Evolutionary conservation across 306 rosid genomes (phyloP).

Genomic region (Glycine tomentella): DNA sequence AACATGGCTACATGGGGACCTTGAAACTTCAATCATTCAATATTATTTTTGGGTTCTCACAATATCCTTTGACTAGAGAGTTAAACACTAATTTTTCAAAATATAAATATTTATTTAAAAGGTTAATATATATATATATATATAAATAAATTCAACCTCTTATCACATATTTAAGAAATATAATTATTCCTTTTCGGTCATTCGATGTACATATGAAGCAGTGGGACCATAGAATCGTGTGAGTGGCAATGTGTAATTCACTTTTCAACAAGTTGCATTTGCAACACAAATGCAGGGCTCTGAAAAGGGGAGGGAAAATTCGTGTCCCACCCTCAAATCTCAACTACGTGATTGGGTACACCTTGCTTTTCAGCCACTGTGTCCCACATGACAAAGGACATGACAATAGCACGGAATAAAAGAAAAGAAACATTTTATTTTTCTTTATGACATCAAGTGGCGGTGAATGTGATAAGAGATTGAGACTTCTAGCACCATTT

Average conservation of each 20-base stretch:
- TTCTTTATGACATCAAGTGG: constrained; percentile 42
- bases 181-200: background rate
- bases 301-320: constrained; percentile 19
- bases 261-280: constrained; percentile 23
- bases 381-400: constrained; percentile 56
- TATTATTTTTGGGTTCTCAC: too few species aligned
- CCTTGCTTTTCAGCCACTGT: constrained; percentile 46
- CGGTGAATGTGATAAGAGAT: constrained; percentile 38
- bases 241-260: constrained; percentile 36
- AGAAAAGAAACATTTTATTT: constrained; percentile 40
- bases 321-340: constrained; percentile 42
- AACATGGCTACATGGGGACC: constrained; percentile 37
- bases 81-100: too few species aligned
- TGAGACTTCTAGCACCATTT: constrained; percentile 27
- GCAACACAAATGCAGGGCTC: constrained; percentile 36
- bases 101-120: too few species aligned
- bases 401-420: constrained; percentile 29
- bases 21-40: constrained; percentile 44
- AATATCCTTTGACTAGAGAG: too few species aligned
- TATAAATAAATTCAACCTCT: too few species aligned
- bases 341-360: constrained; percentile 41
- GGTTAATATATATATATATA: too few species aligned
- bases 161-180: too few species aligned
- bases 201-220: constrained; percentile 37
- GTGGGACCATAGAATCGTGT: constrained; percentile 38